A percentile compares a stretch with the other conserved stretches of the same genome.
Conservation (phyloP, 352 stramenopile species). For the Blastocystis sp. region DNA sequence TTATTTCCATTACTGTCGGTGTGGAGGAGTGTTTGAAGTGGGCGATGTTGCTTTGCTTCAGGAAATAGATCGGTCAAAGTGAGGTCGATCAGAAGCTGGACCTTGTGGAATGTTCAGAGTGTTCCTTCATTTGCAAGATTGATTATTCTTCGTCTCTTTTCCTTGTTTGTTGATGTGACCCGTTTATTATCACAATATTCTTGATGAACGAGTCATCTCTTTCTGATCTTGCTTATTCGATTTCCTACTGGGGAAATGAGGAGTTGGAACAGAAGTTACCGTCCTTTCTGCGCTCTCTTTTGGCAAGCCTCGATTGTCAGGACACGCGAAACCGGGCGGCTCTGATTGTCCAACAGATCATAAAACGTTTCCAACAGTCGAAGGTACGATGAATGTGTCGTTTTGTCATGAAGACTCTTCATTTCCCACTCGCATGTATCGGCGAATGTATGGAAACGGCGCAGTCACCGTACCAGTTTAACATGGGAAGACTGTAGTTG, state of each 20-base stretch:
- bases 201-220: slow-evolving; percentile 17
- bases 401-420: not conserved
- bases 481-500: not conserved
- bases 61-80: not conserved
- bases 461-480: not conserved
- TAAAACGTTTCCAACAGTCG: not conserved
- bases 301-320: not conserved
- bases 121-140: slow-evolving; percentile 35
- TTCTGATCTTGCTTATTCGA: not conserved
- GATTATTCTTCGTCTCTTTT: not conserved
- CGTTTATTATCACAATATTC: not conserved
- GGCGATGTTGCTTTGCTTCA: not conserved
- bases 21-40: slow-evolving; percentile 41
- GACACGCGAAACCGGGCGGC: not conserved
- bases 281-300: not conserved
- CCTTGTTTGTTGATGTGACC: not conserved
- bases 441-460: not conserved
- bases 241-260: slow-evolving; percentile 17
- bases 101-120: slow-evolving; percentile 33
- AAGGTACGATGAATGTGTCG: not conserved
- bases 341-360: slow-evolving; percentile 20
- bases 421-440: not conserved
- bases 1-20: slow-evolving; percentile 26
- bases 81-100: slow-evolving; percentile 28
- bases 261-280: not conserved